Conservation (phyloP, 1,139 yeast species). For the Meyerozyma sp. region DNA sequence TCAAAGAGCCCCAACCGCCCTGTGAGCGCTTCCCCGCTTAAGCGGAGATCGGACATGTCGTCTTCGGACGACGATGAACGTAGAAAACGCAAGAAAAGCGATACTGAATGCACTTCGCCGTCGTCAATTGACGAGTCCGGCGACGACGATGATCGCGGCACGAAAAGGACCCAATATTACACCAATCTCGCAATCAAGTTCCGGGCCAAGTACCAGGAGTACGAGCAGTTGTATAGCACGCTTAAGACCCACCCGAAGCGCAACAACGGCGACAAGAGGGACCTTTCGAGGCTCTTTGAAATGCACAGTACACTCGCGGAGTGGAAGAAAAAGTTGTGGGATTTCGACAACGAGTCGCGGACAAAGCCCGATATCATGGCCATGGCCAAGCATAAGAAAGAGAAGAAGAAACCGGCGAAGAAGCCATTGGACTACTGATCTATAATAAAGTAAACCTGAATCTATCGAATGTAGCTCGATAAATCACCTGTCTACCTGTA, state of each 20-base stretch:
- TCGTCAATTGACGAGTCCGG: slow-evolving; percentile 19
- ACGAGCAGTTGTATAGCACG: slow-evolving; percentile 8
- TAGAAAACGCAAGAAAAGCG: slow-evolving; percentile 1
- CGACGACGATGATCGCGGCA: slow-evolving; percentile 9
- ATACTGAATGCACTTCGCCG: slow-evolving; percentile 21
- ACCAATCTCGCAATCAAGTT: slow-evolving; percentile 11
- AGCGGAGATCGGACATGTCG: slow-evolving; percentile 11
- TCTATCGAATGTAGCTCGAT: too few species aligned
- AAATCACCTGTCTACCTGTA: neutral
- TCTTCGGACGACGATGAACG: slow-evolving; percentile 14
- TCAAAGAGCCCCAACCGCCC: slow-evolving; percentile 4
- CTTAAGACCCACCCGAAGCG: slow-evolving; percentile 8
- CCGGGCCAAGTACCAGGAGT: slow-evolving; percentile 10
- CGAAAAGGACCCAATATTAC: slow-evolving; percentile 19
- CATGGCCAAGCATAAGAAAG: slow-evolving; percentile 30
- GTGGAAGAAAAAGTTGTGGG: slow-evolving; percentile 24
- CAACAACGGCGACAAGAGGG: slow-evolving; percentile 14
- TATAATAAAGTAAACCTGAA: too few species aligned
- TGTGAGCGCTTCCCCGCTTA: neutral
- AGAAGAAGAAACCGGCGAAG: neutral
- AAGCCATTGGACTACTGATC: neutral
- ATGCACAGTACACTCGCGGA: slow-evolving; percentile 19
- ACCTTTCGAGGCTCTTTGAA: slow-evolving; percentile 18
- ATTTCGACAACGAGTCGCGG: slow-evolving; percentile 28
- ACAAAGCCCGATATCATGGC: slow-evolving; percentile 29